A percentile compares a stretch with the other conserved stretches of the same genome.
Conservation (phyloP, 2,329 filamentous ascomycete genomes). For the Aspergillus eucalypticola region DNA sequence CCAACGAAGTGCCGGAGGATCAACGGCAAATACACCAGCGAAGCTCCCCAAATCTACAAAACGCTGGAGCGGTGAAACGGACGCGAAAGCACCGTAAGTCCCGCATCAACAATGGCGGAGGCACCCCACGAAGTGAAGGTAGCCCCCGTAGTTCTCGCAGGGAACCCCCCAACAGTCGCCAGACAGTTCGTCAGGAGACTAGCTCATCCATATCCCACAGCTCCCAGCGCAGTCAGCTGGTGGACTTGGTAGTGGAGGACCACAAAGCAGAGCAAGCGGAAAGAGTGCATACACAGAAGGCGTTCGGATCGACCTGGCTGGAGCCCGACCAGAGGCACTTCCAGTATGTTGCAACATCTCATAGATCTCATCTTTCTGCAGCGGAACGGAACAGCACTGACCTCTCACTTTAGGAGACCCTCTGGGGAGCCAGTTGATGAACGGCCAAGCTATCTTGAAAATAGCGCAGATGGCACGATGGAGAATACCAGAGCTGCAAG, state of each 20-base stretch:
- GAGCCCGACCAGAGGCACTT: constrained; percentile 41
- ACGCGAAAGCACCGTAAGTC: constrained; percentile 39
- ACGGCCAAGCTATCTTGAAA: constrained; percentile 6
- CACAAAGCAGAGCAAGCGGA: constrained; percentile 62
- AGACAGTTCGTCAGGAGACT: constrained; percentile 30
- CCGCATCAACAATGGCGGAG: constrained; percentile 28
- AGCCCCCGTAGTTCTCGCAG: constrained; percentile 37
- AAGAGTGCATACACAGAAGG: constrained; percentile 62
- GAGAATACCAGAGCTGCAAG: neutral
- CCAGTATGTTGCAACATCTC: constrained; percentile 29
- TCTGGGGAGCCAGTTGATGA: constrained; percentile 34
- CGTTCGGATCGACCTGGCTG: constrained; percentile 63
- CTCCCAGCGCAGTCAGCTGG: constrained; percentile 63
- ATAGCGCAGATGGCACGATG: neutral
- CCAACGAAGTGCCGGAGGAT: constrained; percentile 70
- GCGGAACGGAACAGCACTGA: constrained; percentile 15
- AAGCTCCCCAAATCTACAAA: constrained; percentile 51
- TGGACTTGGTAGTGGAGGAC: constrained; percentile 68
- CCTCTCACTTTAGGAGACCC: constrained; percentile 31
- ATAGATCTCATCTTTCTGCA: neutral
- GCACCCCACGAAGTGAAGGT: constrained; percentile 27
- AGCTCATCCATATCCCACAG: constrained; percentile 52
- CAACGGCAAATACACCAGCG: constrained; percentile 60
- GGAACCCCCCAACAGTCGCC: constrained; percentile 24
- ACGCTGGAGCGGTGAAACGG: constrained; percentile 39